Base-by-base conservation (phyloP, 1,139 yeast genomes). In the Waltiozyma sp. region DNA sequence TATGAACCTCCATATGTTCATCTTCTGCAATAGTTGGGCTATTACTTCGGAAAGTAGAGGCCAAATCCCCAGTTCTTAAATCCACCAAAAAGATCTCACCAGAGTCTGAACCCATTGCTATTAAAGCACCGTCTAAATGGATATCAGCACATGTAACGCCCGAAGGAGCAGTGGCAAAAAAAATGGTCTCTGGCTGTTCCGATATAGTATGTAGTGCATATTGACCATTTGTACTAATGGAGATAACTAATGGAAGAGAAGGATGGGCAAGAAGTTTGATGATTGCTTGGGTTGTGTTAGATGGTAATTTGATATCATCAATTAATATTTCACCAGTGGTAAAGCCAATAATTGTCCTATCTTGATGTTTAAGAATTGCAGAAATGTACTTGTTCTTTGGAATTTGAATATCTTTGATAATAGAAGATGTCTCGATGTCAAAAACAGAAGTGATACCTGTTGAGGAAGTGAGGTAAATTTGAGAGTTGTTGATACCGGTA, bases 121-220 rank as follows among this genome's bases (percentile, higher is more conserved):
- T 53, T 19, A 82, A 59, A 3, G 72, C 70, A 14, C 91, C 91
- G 58, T 82, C 91, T 4, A 75, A 75, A 52, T 82, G 91, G 26
- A 81, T 63, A 34, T 61, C 72, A 19, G 68, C 70, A 4, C 66
- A 50, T 1, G 59, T 52, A 23, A 62, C 35, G 10, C 40, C 38
- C 18, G 45, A 40, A 9, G 39, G 19, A 3, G 28, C 10, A 9
- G 43, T 16, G 1, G 45, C 39, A 3, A 54, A 39, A 46, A 62
- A 61, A 40, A 62, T 51, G 3, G 37, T 35, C 18, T 35, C 11
- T 19, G 23, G 23, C 11, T 35, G 23, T 35, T 18, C 23, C 6
- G 19, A 18, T 5, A 18, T 9, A 13, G 37, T 35, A 19, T 35
- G 37, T 13, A 72, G 45, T 1, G 66, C 52, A 66, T 72, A 63